phyloP scores from a whole-genome alignment of 768 basidiomycete genomes.

The Auricularia heimuer region DNA sequence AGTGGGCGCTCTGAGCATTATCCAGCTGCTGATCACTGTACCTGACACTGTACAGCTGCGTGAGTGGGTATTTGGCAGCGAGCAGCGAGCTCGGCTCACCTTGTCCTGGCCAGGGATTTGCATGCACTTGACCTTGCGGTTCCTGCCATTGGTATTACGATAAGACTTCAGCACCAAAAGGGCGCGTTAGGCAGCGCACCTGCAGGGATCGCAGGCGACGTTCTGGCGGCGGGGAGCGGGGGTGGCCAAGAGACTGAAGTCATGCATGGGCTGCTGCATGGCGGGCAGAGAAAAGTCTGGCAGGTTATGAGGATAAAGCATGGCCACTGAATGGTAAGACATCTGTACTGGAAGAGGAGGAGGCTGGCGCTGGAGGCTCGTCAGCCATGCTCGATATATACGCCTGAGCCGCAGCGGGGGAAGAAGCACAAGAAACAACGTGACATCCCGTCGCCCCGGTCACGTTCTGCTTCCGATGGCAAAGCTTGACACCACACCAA shows the following conservation, averaged over 20 bases:
- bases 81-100: slow-evolving; percentile 31
- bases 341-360: background rate
- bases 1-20: slow-evolving; percentile 6
- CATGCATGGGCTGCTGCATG: background rate
- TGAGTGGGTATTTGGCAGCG: slow-evolving; percentile 7
- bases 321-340: background rate
- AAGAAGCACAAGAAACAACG: background rate
- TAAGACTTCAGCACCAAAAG: slow-evolving; percentile 10
- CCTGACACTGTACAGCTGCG: slow-evolving; percentile 47
- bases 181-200: slow-evolving; percentile 30
- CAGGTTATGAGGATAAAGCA: background rate
- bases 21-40: slow-evolving; percentile 23
- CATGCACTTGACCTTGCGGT: slow-evolving; percentile 85
- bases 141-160: slow-evolving; percentile 30
- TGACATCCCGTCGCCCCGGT: background rate
- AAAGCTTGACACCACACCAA: background rate
- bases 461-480: background rate
- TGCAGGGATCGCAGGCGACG: slow-evolving; percentile 89
- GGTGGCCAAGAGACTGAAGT: background rate
- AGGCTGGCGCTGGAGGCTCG: background rate
- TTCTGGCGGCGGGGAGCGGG: slow-evolving; percentile 88
- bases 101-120: slow-evolving; percentile 74
- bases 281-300: background rate
- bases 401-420: background rate
- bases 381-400: background rate